These are phyloP conservation scores for Teunomyces pallodes DNA, from an alignment of 805 yeast species.

Conservation along the genomic window DNA sequence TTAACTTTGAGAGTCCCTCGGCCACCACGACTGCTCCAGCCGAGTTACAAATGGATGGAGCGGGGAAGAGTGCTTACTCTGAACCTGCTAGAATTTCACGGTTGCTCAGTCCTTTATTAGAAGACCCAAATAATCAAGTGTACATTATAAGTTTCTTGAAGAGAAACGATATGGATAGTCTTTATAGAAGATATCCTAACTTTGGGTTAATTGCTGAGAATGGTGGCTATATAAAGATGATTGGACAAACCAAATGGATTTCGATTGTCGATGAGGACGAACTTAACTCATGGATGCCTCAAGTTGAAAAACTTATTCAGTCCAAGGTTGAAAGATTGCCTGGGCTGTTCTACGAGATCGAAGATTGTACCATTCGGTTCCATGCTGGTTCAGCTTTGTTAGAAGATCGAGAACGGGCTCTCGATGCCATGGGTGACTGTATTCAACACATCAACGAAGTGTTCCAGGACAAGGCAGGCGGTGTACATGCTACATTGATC, in stretches of 20 bases:
- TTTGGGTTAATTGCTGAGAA: conserved; percentile 87
- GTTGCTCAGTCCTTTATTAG: conserved; percentile 57
- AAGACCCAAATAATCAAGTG: conserved; percentile 61
- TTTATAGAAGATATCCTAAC: conserved; percentile 63
- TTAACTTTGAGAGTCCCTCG: conserved; percentile 47
- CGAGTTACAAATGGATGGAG: conserved; percentile 6
- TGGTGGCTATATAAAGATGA: conserved; percentile 73
- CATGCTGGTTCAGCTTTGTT: conserved; percentile 69
- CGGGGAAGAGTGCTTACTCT: conserved; percentile 30
- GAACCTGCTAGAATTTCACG: conserved; percentile 60
- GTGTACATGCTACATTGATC: conserved; percentile 73
- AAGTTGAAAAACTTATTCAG: conserved; percentile 52
- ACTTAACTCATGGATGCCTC: conserved; percentile 54
- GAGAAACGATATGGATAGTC: conserved; percentile 60
- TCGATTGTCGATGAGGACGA: conserved; percentile 53
- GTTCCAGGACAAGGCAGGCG: conserved; percentile 48
- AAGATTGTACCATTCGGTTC: conserved; percentile 74
- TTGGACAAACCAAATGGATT: conserved; percentile 55
- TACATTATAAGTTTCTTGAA: conserved; percentile 69
- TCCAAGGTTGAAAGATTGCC: conserved; percentile 75
- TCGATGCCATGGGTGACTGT: conserved; percentile 74
- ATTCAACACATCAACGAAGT: conserved; percentile 81
- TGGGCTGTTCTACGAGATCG: conserved; percentile 67
- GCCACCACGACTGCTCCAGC: conserved; percentile 18
- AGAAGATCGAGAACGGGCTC: conserved; percentile 59